Conservation (phyloP, 2,329 filamentous ascomycete genomes). For the Fusarium globosum region DNA sequence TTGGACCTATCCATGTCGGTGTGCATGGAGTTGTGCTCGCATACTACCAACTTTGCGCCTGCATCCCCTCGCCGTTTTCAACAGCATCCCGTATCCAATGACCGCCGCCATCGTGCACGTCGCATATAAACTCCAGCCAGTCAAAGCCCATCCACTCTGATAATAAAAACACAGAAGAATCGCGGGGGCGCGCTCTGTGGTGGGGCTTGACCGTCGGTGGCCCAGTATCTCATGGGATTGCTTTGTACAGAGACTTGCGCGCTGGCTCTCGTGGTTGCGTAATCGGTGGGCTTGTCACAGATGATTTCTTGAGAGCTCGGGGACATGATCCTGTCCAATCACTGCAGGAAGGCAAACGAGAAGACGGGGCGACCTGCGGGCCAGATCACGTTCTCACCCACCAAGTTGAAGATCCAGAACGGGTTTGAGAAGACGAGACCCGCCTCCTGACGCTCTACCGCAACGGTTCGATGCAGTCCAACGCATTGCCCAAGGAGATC, state of each 20-base stretch:
- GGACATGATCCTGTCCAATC: constrained; percentile 47
- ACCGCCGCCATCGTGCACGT: neutral
- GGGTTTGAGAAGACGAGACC: rapidly evolving
- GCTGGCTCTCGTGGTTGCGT: constrained; percentile 74
- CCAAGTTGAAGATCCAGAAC: neutral
- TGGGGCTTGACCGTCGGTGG: constrained; percentile 81
- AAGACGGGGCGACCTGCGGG: rapidly evolving
- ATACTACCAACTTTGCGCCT: neutral
- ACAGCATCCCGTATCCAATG: neutral
- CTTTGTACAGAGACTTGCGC: constrained; percentile 80
- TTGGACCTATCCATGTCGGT: neutral
- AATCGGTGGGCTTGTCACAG: constrained; percentile 58
- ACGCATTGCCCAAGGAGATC: rapidly evolving
- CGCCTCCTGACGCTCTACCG: neutral
- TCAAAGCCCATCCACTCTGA: constrained; percentile 67
- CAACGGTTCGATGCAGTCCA: rapidly evolving
- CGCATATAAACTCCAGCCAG: neutral
- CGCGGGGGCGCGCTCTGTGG: constrained; percentile 61
- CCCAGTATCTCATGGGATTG: constrained; percentile 72
- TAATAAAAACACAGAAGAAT: constrained; percentile 92
- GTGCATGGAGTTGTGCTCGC: neutral
- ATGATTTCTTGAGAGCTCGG: constrained; percentile 63
- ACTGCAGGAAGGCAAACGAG: neutral
- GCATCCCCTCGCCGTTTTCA: neutral
- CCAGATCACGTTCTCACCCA: rapidly evolving